Evolutionary conservation across 2,329 filamentous ascomycete genomes (phyloP), one percentile per base, ranked within the genome.

Genomic region (Tolypocladium amazonense): DNA sequence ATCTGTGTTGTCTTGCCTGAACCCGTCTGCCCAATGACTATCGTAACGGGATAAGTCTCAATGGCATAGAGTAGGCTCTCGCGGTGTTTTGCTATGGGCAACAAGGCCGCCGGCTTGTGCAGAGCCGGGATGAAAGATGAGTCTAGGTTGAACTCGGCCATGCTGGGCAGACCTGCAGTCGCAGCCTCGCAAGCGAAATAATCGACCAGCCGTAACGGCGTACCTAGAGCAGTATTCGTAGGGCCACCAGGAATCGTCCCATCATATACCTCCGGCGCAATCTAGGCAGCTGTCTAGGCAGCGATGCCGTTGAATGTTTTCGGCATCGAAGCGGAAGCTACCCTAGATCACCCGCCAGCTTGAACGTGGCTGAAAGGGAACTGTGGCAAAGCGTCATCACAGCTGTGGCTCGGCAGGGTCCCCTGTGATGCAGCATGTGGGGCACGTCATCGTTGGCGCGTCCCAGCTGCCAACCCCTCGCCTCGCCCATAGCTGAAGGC

Each of bases 1-100:
- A 97, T 88, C 71, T 97, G 94, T 0, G 94, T 97, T 1, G 92
- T 96, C 75, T 97, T 97, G 50, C 93, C 92, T 30, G 90, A 96
- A 4, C 94, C 94, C 1, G 94, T 97, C 70, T 97, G 92, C 11
- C 93, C 94, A 59, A 97, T 86, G 15, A 97, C 85, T 57, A 97
- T 90, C 0, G 90, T 93, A 60, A 97, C 88, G 0, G 89, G 88
- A 64, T 85, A 85, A 9, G 85, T 92, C 72, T 97, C 93, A 61
- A 97, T 83, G 18, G 92, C 81, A 73, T 96, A 97, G 2, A 97
- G 81, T 1, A 99, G 78, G 58, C 81, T 85, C 60, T 94, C 81
- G 63, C 85, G 86, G 67, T 97, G 88, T 65, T 89, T 88, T 38
- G 92, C 85, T 62, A 99, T 97, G 0, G 94, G 93, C 2, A 99